Conservation (phyloP, 306 rosid genomes). For the Fagus crenata region DNA sequence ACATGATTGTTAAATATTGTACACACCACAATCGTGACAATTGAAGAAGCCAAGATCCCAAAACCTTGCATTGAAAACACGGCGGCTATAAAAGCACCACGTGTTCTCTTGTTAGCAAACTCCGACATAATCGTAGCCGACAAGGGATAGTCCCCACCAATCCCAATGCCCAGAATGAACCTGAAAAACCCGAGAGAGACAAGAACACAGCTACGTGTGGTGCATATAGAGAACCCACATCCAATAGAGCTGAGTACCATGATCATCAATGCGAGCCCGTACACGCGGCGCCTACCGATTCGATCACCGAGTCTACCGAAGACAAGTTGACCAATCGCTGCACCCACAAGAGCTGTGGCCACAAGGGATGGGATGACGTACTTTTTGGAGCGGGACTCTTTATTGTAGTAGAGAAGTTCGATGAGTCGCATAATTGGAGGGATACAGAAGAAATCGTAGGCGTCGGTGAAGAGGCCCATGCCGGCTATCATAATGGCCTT, state of each 20-base stretch:
- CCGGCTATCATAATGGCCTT: slow-evolving; percentile 78
- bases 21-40: slow-evolving; percentile 58
- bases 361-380: slow-evolving; percentile 17
- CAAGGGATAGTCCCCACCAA: slow-evolving; percentile 81
- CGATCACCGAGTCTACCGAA: slow-evolving; percentile 68
- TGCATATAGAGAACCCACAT: slow-evolving; percentile 68
- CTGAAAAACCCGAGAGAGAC: slow-evolving; percentile 60
- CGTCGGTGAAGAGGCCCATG: slow-evolving; percentile 80
- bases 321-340: slow-evolving; percentile 54
- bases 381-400: too few relatives aligned
- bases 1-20: slow-evolving; percentile 31
- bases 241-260: slow-evolving; percentile 58
- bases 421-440: slow-evolving; percentile 45
- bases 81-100: slow-evolving; percentile 77
- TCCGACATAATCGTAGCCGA: slow-evolving; percentile 87
- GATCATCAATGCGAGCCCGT: slow-evolving; percentile 51
- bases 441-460: slow-evolving; percentile 70
- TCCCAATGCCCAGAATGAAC: slow-evolving; percentile 66
- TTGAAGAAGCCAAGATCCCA: slow-evolving; percentile 63
- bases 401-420: slow-evolving; percentile 47
- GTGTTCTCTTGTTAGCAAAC: slow-evolving; percentile 68
- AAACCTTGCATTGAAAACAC: slow-evolving; percentile 85
- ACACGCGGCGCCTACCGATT: slow-evolving; percentile 56
- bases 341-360: slow-evolving; percentile 47
- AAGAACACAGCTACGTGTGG: slow-evolving; percentile 43